A percentile compares a stretch with the other conserved stretches of the same genome.
Conservation (phyloP, 345 rosid genomes). For the Corymbia maculata region DNA sequence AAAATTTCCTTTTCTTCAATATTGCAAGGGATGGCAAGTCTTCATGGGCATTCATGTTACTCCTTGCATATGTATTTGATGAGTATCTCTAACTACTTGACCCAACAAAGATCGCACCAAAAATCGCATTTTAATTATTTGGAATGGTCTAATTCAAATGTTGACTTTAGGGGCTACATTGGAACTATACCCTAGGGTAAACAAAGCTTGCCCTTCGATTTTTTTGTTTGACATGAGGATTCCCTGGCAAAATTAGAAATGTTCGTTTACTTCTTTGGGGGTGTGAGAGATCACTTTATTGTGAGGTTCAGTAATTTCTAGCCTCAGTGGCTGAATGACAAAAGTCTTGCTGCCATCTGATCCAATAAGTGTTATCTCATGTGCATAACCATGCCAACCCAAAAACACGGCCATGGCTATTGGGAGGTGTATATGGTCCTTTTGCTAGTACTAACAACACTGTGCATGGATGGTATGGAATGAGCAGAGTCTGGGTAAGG, state of each 20-base stretch:
- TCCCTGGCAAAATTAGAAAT: background rate
- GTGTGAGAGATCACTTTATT: background rate
- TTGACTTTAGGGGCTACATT: background rate
- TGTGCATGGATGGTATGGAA: background rate
- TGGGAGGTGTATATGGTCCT: background rate
- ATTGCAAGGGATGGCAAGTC: background rate
- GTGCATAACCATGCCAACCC: background rate
- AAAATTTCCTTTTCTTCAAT: background rate
- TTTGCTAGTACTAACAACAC: background rate
- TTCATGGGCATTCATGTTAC: background rate
- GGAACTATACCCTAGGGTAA: background rate
- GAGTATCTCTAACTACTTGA: background rate
- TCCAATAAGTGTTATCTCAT: background rate
- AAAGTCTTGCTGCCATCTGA: background rate
- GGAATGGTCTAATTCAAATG: background rate
- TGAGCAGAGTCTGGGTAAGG: background rate
- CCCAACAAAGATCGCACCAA: background rate
- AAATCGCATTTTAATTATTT: background rate
- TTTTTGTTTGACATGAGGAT: background rate
- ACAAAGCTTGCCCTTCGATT: background rate
- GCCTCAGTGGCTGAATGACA: background rate
- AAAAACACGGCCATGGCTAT: background rate
- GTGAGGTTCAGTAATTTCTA: background rate
- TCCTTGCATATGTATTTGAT: background rate
- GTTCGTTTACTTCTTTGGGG: background rate